phyloP scores from a whole-genome alignment of 1,284 basidiomycete species.

The Tetrapyrgos nigripes region DNA sequence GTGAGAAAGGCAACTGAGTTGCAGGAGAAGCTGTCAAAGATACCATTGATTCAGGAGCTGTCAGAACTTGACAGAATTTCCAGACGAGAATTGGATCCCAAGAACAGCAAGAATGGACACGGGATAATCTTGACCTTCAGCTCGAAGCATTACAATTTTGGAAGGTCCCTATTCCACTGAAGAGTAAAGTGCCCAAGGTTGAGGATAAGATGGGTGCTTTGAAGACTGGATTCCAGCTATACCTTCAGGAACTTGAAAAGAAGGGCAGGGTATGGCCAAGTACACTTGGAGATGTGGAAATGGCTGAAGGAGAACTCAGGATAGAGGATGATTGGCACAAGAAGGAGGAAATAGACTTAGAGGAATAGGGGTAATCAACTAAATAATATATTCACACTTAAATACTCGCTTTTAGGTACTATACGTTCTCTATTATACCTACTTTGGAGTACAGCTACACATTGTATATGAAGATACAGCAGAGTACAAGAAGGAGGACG shows the following conservation, averaged over 20 bases:
- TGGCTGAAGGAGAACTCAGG: background rate
- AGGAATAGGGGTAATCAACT: conserved; percentile 1
- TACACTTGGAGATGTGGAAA: background rate
- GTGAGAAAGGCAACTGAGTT: background rate
- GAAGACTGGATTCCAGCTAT: background rate
- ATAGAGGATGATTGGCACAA: background rate
- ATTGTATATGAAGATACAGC: too few relatives aligned
- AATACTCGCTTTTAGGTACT: too few relatives aligned
- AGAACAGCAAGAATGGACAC: background rate
- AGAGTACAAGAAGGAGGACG: too few relatives aligned
- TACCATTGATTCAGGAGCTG: background rate
- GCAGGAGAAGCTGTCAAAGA: background rate
- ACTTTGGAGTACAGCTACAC: too few relatives aligned
- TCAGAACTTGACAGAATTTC: background rate
- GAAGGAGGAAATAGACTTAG: background rate
- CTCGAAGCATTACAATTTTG: conserved; percentile 1
- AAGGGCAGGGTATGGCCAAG: background rate
- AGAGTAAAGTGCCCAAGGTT: background rate
- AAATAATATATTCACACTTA: too few relatives aligned
- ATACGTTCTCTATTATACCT: too few relatives aligned
- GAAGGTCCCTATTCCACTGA: background rate
- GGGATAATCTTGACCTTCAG: background rate
- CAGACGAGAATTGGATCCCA: background rate
- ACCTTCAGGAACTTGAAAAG: background rate
- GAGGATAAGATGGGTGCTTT: conserved; percentile 4